Percentiles rank a stretch among this genome's conserved stretches.
These are phyloP conservation scores for Naegleria fowleri DNA, from an alignment of 208 protist genomes.

Conservation along the genomic window DNA sequence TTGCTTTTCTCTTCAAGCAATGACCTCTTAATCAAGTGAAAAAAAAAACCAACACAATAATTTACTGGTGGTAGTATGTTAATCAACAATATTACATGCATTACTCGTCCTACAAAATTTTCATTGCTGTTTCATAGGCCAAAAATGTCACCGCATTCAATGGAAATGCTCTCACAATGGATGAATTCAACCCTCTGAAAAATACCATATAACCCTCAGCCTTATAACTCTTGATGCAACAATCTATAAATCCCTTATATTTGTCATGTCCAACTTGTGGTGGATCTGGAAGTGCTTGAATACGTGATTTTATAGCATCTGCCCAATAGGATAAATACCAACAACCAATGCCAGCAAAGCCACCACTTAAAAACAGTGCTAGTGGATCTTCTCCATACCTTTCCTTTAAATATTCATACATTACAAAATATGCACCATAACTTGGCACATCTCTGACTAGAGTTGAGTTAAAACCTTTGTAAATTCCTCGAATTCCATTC, in stretches of 20 bases:
- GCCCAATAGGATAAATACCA: neutral
- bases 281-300: neutral
- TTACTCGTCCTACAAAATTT: neutral
- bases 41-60: too few relatives aligned
- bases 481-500: slow-evolving; percentile 22
- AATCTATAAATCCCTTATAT: slow-evolving; percentile 24
- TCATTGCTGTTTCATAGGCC: slow-evolving; percentile 24
- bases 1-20: too few relatives aligned
- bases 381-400: neutral
- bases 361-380: neutral
- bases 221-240: slow-evolving; percentile 12
- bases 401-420: slow-evolving; percentile 27
- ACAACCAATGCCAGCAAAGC: neutral
- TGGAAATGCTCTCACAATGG: slow-evolving; percentile 15
- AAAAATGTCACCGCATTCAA: slow-evolving; percentile 30
- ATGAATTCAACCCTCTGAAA: slow-evolving; percentile 16
- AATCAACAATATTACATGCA: too few relatives aligned
- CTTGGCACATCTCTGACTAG: slow-evolving; percentile 31
- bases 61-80: too few relatives aligned
- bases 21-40: too few relatives aligned
- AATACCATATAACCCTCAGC: neutral
- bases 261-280: neutral
- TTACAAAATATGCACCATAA: slow-evolving; percentile 36
- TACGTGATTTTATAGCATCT: slow-evolving; percentile 13
- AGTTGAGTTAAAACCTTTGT: slow-evolving; percentile 25